Conservation (phyloP, 1,284 basidiomycete species). For the Melampsora americana region DNA sequence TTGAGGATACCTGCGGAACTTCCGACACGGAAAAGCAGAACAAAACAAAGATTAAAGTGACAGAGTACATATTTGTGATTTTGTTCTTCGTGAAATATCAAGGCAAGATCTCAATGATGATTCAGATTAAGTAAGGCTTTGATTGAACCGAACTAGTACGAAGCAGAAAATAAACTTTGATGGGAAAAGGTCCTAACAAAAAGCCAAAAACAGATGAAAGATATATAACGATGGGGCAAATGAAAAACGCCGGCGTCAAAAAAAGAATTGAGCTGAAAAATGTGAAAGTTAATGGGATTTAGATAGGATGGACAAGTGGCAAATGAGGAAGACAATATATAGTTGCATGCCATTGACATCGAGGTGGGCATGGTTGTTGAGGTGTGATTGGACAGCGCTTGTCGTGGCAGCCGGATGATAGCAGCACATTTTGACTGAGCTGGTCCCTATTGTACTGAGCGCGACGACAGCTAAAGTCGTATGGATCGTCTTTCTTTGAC, state of each 20-base stretch:
- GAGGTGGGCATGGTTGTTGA: background rate
- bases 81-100: background rate
- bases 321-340: background rate
- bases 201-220: background rate
- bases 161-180: background rate
- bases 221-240: background rate
- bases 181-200: background rate
- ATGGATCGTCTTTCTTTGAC: background rate
- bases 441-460: background rate
- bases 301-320: background rate
- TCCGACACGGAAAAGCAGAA: background rate
- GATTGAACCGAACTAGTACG: background rate
- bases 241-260: conserved; percentile 11
- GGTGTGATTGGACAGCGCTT: background rate
- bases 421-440: background rate
- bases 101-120: background rate
- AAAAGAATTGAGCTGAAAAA: background rate
- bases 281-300: background rate
- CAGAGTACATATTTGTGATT: background rate
- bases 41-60: background rate
- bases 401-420: background rate
- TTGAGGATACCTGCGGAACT: background rate
- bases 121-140: background rate
- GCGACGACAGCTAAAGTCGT: background rate
- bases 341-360: background rate